Evolutionary conservation across 805 yeast species (phyloP), one percentile per base, ranked within the genome.

Genomic region (Zygosaccharomyces bisporus): DNA sequence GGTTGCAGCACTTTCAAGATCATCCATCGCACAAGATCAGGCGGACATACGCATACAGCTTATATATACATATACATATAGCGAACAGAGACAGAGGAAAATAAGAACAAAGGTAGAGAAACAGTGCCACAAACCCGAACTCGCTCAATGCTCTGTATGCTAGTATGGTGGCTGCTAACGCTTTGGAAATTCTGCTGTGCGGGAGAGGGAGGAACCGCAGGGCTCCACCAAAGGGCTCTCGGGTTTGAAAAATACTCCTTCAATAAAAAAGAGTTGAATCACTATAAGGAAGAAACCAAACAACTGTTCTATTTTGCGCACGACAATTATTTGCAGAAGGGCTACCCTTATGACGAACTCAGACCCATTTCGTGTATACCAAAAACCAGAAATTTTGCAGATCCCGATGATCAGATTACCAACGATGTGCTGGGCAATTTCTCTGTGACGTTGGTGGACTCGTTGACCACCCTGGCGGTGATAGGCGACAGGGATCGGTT

Each of bases 361-460:
- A 66, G 73, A 27, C 97, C 98, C 0, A 55, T 86, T 9, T 61
- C 82, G 0, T 90, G 98, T 60, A 62, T 58, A 16, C 83, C 88
- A 0, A 76, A 78, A 40, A 83, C 81, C 3, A 79, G 88, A 9
- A 88, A 86, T 56, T 72, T 67, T 46, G 64, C 63, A 0, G 71
- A 83, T 53, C 57, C 72, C 1, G 56, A 63, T 5, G 81, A 88
- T 55, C 69, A 76, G 2, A 77, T 76, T 17, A 68, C 83, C 35
- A 88, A 87, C 58, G 98, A 90, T 59, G 93, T 84, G 0, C 62
- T 88, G 68, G 97, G 97, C 0, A 88, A 88, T 55, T 81, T 80
- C 44, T 79, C 95, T 0, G 74, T 82, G 53, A 87, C 96, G 0
- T 64, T 89, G 37, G 68, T 90, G 20, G 98, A 90, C 61, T 74